Evolutionary conservation across 192 early-diverging fungal genomes (phyloP), one percentile per base, ranked within the genome.

Genomic region (Rhizophlyctis rosea): DNA sequence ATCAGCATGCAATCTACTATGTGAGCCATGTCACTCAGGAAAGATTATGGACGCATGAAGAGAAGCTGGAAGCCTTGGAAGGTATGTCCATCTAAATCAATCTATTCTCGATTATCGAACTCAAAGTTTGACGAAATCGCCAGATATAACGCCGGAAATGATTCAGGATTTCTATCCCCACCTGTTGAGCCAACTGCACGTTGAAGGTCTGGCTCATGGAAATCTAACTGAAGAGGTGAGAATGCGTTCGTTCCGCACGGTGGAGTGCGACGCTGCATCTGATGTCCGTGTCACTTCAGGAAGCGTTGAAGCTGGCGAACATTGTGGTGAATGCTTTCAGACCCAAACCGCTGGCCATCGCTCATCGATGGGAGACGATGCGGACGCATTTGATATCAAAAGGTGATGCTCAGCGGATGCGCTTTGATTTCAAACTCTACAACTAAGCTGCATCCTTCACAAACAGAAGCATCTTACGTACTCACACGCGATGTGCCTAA

Each of bases 121-220:
- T 27, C 27, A 14, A 0, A 14, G 25, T 32, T 68, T n/a, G n/a
- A n/a, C n/a, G n/a, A n/a, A n/a, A n/a, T n/a, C 4, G 21, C 27
- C 25, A 67, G 65, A 77, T 55, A 73, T 98, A 14, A 90, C 80
- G 21, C 69, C 83, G 25, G 79, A 86, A 47, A 87, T 90, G 61
- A 79, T 98, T 31, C 78, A 86, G 71, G 65, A 57, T 32, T 96
- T 95, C 62, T 87, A 87, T 59, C 87, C 88, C 34, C 73, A 80
- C 47, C 69, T 97, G 51, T 73, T 96, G 52, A 76, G 76, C 32
- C 76, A 86, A 50, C 65, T 91, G 33, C 79, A 84, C 63, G 65
- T 94, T 4, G 91, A 92, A 73, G 88, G 86, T 34, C 78, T 94
- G n/a, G 86, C 91, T 4, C 87, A 90, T 65, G 96, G 96, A 53